Base-by-base conservation (phyloP, 441 rosid species). In the Euphorbia corollata region DNA sequence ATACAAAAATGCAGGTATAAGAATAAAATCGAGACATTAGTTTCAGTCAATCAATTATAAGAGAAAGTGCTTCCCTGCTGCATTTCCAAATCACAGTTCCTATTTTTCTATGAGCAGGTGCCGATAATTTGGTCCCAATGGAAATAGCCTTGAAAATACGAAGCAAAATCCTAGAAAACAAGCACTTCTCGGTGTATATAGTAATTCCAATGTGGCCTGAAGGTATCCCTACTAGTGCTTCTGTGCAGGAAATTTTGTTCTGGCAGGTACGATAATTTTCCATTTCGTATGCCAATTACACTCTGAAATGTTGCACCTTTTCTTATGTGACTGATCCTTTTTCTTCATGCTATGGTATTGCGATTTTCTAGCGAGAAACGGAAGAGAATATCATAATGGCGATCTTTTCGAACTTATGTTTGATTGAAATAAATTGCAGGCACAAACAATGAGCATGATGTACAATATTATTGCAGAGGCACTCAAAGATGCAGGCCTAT, bases 121-220 rank as follows among this genome's bases (percentile, higher is more conserved):
- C 93, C 0, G 83, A 86, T 64, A 86, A 89, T 72, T 77, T 89
- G 59, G 70, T 87, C 48, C 91, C 88, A 0, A 84, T 85, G 80
- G 95, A 90, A 71, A 64, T 90, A 66, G 90, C 89, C 8, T 68
- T 88, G 79, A 90, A 90, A 79, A 81, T 91, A 34, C 81, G 81
- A 0, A 77, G 83, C 63, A 91, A 91, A 83, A 87, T 91, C 19
- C 78, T 72, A 10, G 87, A 80, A 59, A 73, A 83, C 38, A 87
- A 91, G 78, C 83, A 68, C 4, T 91, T 88, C 68, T 75, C 85
- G 0, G 93, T 83, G 20, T 91, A 91, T 77, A 65, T 91, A 55
- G 85, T 88, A 53, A 82, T 90, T 57, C 97, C 97, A 5, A 82
- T 85, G 95, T 88, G 89, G 88, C 91, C 92, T 20, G 92, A 88